Percentiles rank a stretch among this genome's conserved stretches.
Evolutionary conservation across 345 rosid species (phyloP).

Genomic region (Aurinia saxatilis): DNA sequence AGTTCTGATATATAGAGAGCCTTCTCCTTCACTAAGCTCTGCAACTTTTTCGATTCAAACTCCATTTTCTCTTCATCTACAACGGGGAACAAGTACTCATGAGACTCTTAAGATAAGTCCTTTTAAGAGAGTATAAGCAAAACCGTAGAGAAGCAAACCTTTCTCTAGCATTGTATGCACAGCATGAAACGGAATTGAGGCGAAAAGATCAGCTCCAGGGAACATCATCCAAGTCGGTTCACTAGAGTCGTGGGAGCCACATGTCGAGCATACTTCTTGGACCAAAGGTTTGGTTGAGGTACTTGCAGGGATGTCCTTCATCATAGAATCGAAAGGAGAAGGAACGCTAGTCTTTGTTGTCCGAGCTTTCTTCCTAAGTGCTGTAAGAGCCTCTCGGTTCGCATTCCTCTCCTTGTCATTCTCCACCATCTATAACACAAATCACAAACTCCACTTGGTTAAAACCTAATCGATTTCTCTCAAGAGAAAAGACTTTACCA

Average conservation of each 20-base stretch:
- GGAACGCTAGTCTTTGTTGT: slow-evolving; percentile 64
- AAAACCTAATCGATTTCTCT: not conserved
- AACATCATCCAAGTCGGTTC: slow-evolving; percentile 82
- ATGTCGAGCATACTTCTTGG: slow-evolving; percentile 69
- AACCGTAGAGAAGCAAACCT: slow-evolving; percentile 34
- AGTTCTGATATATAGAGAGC: slow-evolving; percentile 54
- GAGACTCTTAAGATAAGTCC: not conserved
- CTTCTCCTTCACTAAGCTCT: slow-evolving; percentile 69
- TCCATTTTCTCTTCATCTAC: slow-evolving; percentile 57
- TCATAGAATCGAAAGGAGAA: slow-evolving; percentile 62
- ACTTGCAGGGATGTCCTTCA: slow-evolving; percentile 48
- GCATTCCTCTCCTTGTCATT: slow-evolving; percentile 70
- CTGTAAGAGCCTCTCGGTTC: slow-evolving; percentile 72
- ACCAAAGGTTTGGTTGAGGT: slow-evolving; percentile 50
- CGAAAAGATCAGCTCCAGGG: slow-evolving; percentile 71
- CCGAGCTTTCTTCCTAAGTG: slow-evolving; percentile 65
- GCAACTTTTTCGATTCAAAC: slow-evolving; percentile 55
- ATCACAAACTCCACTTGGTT: not conserved
- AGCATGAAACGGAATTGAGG: slow-evolving; percentile 67
- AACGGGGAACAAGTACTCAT: not conserved
- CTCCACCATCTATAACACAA: slow-evolving; percentile 52
- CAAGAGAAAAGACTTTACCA: no score
- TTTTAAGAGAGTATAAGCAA: not conserved
- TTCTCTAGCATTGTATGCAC: slow-evolving; percentile 70
- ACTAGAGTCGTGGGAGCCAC: slow-evolving; percentile 60